Conservation (phyloP, 768 basidiomycete genomes). For the Leccinellum rugosiceps region DNA sequence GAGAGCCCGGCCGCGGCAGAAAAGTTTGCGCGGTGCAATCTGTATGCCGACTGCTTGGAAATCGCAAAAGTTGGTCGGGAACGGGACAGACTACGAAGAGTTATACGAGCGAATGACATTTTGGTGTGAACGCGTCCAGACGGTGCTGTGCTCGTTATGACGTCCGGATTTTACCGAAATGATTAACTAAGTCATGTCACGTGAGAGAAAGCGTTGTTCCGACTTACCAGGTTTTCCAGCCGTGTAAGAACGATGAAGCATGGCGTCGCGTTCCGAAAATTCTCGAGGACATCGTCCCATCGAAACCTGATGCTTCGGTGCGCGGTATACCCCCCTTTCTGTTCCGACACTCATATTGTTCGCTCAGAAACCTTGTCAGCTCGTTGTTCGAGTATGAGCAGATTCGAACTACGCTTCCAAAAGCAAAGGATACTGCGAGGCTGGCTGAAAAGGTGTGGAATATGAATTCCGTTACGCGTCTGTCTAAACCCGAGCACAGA, state of each 20-base stretch:
- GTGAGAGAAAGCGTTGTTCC: neutral
- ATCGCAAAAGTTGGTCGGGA: constrained; percentile 27
- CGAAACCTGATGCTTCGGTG: constrained; percentile 91
- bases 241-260: constrained; percentile 55
- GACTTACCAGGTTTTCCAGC: neutral
- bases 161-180: constrained; percentile 28
- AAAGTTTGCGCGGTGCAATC: constrained; percentile 30
- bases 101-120: constrained; percentile 36
- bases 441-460: constrained; percentile 82
- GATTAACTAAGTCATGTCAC: neutral
- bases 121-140: constrained; percentile 23
- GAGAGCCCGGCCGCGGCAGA: constrained; percentile 27
- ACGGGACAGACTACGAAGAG: constrained; percentile 30
- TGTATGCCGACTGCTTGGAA: constrained; percentile 28
- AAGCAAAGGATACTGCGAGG: constrained; percentile 88
- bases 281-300: constrained; percentile 89
- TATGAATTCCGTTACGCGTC: neutral
- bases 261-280: constrained; percentile 88
- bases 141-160: neutral
- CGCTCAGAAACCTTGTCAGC: constrained; percentile 82
- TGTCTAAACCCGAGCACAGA: constrained; percentile 38
- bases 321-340: constrained; percentile 7
- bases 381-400: constrained; percentile 93
- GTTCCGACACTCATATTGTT: constrained; percentile 5
- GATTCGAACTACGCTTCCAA: constrained; percentile 93